Evolutionary conservation across 441 rosid genomes (phyloP).

Genomic region (Bruguiera hainesii): DNA sequence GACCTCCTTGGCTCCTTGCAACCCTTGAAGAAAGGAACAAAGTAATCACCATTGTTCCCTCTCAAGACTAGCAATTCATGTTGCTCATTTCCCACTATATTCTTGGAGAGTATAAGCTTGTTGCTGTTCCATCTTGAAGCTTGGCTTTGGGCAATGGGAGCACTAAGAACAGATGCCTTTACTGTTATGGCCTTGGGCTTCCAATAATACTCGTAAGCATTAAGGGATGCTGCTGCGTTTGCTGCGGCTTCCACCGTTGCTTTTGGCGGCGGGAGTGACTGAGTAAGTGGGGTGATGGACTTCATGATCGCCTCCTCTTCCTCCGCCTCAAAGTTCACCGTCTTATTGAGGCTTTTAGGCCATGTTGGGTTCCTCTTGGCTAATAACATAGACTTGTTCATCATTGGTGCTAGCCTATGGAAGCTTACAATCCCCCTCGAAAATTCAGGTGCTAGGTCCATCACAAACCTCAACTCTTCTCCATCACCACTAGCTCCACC

Average conservation of each 20-base stretch:
- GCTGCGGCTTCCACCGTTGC: conserved; percentile 15
- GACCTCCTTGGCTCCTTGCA: conserved; percentile 81
- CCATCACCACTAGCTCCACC: conserved; percentile 19
- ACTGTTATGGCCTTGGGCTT: conserved; percentile 33
- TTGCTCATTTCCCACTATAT: conserved; percentile 19
- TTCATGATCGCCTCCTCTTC: conserved; percentile 11
- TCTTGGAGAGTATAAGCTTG: conserved; percentile 24
- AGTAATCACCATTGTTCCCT: conserved; percentile 33
- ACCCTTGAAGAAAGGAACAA: conserved; percentile 37
- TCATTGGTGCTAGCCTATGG: conserved; percentile 48
- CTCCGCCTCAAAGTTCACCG: conserved; percentile 20
- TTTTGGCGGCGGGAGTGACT: conserved; percentile 47
- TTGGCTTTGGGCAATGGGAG: conserved; percentile 21
- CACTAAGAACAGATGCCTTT: conserved; percentile 2
- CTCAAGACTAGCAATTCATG: conserved; percentile 24
- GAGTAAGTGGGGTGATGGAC: conserved; percentile 28
- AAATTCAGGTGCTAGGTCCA: conserved; percentile 35
- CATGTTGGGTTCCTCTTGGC: conserved; percentile 43
- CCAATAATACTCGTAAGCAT: conserved; percentile 64
- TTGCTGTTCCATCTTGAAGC: conserved; percentile 8
- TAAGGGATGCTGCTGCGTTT: conserved; percentile 32
- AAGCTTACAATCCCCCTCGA: conserved; percentile 29
- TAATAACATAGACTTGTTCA: conserved; percentile 47
- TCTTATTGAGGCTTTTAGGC: conserved; percentile 31
- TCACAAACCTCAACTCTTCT: conserved; percentile 16